These are phyloP conservation scores for Macadamia integrifolia DNA, from an alignment of 164 flowering plant genomes.

Conservation along the genomic window DNA sequence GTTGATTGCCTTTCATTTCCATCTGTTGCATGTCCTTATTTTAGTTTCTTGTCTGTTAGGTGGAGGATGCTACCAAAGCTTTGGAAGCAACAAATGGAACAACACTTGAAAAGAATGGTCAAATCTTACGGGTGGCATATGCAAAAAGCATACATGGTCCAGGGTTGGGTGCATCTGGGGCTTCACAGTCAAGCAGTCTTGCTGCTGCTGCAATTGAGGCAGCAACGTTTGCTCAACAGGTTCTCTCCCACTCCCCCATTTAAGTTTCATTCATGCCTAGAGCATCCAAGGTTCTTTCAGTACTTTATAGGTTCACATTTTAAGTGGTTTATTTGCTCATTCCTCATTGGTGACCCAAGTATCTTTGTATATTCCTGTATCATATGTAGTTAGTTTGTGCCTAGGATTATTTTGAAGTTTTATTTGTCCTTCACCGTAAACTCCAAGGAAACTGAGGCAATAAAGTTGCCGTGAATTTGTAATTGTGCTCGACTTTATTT, in stretches of 20 bases:
- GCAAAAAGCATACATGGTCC: conserved; percentile 95
- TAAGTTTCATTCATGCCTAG: not conserved
- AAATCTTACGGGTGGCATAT: conserved; percentile 88
- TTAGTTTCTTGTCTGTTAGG: conserved; percentile 33
- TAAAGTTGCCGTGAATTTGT: not conserved
- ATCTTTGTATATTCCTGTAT: not conserved
- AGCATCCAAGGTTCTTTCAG: not conserved
- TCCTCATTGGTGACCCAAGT: not conserved
- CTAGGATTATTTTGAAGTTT: not conserved
- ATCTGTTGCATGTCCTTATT: not conserved
- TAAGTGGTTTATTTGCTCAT: not conserved
- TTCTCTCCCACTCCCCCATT: conserved; percentile 12
- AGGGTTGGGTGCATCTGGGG: conserved; percentile 58
- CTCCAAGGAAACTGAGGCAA: too few species aligned
- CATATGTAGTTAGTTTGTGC: not conserved
- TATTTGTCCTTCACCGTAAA: too few species aligned
- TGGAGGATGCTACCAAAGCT: conserved; percentile 93
- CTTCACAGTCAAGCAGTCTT: conserved; percentile 87
- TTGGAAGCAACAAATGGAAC: conserved; percentile 97
- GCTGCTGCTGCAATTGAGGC: conserved; percentile 99
- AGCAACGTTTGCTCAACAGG: conserved; percentile 98
- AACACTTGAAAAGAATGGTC: conserved; percentile 92
- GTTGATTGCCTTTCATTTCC: not conserved
- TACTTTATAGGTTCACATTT: not conserved
- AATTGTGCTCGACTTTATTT: not conserved